Evolutionary conservation across 2,329 filamentous ascomycete genomes (phyloP), one percentile per base, ranked within the genome.

Genomic region (Aphanoascus verrucosus): DNA sequence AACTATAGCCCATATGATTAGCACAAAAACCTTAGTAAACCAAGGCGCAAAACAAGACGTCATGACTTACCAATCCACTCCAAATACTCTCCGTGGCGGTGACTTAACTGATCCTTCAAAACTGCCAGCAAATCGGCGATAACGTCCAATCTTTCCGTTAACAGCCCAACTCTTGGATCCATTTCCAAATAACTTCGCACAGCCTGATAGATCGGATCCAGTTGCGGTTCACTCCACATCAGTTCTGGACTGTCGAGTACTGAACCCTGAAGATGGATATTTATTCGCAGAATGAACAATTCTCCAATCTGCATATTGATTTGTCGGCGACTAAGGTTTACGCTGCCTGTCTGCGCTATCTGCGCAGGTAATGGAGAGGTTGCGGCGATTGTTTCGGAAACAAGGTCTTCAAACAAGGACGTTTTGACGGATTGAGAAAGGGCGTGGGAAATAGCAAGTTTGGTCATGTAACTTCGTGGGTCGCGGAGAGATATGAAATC

Each of bases 241-340:
- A 98, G 78, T 72, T 98, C 93, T 0, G 93, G 93, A 8, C 90
- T 94, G 68, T 98, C 93, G 38, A 98, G 83, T 5, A 98, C 90
- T 31, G 88, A 94, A 34, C 93, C 93, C 69, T 97, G 95, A 49
- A 98, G 79, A 71, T 98, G 94, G 64, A 98, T 97, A 69, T 93
- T 96, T 73, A 98, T 97, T 56, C 93, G 83, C 32, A 98, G 75
- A 65, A 98, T 97, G 70, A 98, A 98, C 52, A 98, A 81, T 73
- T 98, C 90, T 67, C 93, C 93, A 57, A 98, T 96, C 71, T 97
- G 90, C 90, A 97, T 97, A 75, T 97, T 97, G 76, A 98, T 96
- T 67, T 97, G 83, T 55, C 83, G 82, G 42, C 91, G 83, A 55
- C 84, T 88, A 55, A 98, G 81, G 53, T 87, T 84, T 64, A 98